phyloP scores from a whole-genome alignment of 2,329 filamentous ascomycete genomes.

The Sclerotinia subarctica region DNA sequence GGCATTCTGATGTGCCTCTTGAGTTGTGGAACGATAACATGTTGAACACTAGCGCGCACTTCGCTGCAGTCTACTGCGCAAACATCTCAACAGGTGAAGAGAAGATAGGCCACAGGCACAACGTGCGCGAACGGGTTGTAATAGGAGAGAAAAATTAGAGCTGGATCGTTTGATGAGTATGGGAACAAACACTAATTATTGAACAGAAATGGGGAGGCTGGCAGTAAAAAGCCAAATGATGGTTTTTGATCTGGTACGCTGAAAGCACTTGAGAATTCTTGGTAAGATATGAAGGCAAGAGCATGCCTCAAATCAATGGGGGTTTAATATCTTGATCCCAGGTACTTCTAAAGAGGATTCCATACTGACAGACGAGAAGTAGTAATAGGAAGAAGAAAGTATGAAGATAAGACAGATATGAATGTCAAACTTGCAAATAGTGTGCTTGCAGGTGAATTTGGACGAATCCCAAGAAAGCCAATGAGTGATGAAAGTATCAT shows the following conservation, averaged over 20 bases:
- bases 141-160: not conserved
- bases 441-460: not conserved
- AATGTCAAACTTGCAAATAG: too few species aligned
- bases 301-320: not conserved
- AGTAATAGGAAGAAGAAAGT: too few species aligned
- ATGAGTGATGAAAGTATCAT: too few species aligned
- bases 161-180: not conserved
- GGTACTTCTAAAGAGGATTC: not conserved
- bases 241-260: not conserved
- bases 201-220: not conserved
- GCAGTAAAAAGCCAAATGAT: not conserved
- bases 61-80: too few species aligned
- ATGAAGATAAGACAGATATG: not conserved
- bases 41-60: too few species aligned
- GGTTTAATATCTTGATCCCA: not conserved
- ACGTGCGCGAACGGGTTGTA: too few species aligned
- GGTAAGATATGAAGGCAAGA: not conserved
- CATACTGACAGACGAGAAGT: not conserved
- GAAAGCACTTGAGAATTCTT: not conserved
- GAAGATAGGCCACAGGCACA: not conserved
- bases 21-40: too few species aligned
- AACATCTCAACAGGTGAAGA: not conserved
- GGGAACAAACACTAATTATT: not conserved
- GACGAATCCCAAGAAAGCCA: too few species aligned
- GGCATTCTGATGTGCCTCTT: too few species aligned